A percentile compares a stretch with the other conserved stretches of the same genome.
Evolutionary conservation across 2,329 filamentous ascomycete genomes (phyloP).

Genomic region (Cercospora berteroae): DNA sequence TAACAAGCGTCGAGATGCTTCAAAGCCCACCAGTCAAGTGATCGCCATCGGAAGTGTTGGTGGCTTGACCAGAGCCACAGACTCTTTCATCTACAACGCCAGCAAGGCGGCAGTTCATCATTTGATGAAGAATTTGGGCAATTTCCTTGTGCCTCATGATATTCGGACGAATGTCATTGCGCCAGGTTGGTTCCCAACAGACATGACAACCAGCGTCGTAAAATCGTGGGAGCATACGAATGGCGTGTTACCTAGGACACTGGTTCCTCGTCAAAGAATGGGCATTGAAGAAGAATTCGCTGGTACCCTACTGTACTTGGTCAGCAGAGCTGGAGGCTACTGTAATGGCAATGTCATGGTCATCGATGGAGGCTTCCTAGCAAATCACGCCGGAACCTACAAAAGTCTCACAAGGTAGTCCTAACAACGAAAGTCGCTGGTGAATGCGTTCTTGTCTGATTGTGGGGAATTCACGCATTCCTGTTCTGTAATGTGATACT

Average conservation of each 20-base stretch:
- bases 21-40: conserved; percentile 47
- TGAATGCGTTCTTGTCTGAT: not conserved
- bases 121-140: conserved; percentile 46
- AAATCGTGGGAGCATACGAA: conserved; percentile 39
- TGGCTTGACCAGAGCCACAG: conserved; percentile 36
- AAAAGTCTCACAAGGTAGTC: not conserved
- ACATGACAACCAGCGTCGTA: conserved; percentile 43
- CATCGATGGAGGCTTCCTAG: conserved; percentile 46
- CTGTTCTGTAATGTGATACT: not conserved
- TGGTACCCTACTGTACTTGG: conserved; percentile 52
- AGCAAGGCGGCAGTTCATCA: conserved; percentile 46
- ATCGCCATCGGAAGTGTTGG: conserved; percentile 47
- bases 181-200: conserved; percentile 46
- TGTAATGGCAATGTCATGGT: conserved; percentile 54
- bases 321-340: conserved; percentile 53
- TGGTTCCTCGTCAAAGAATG: conserved; percentile 36
- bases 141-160: conserved; percentile 45
- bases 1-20: conserved; percentile 42
- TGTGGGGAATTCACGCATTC: not conserved
- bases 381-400: conserved; percentile 31
- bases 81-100: conserved; percentile 42
- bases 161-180: conserved; percentile 49
- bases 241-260: conserved; percentile 33
- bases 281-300: conserved; percentile 47
- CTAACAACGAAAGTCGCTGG: not conserved